These are phyloP conservation scores for Mortierella sp. DNA, from an alignment of 371 early-diverging fungal genomes.

Conservation along the genomic window DNA sequence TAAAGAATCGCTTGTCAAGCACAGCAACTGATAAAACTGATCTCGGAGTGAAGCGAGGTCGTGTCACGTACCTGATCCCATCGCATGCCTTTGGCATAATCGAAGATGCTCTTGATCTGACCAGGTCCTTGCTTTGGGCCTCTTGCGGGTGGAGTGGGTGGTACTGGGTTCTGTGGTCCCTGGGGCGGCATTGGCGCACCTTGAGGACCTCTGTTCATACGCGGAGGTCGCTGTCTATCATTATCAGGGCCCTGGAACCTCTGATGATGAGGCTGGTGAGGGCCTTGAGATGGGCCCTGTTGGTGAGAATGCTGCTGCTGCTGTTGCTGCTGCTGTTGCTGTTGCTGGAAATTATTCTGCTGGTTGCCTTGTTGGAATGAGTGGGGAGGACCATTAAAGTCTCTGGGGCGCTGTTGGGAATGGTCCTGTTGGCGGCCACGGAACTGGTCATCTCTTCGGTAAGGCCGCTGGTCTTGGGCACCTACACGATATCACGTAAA, in stretches of 20 bases:
- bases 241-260: conserved; percentile 38
- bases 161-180: conserved; percentile 2
- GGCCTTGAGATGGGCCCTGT: conserved; percentile 15
- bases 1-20: too few species aligned
- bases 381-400: conserved; percentile 10
- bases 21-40: too few species aligned
- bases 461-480: conserved; percentile 46
- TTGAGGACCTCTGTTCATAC: conserved; percentile 32
- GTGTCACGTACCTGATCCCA: conserved; percentile 43
- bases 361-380: conserved; percentile 6
- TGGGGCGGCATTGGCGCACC: conserved; percentile 17
- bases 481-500: conserved; percentile 15
- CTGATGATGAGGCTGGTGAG: conserved; percentile 22
- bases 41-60: too few species aligned
- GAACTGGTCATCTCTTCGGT: conserved; percentile 41
- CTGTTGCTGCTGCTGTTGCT: conserved; percentile 22
- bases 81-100: conserved; percentile 51
- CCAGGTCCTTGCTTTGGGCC: conserved; percentile 1
- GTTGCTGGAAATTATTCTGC: conserved; percentile 17
- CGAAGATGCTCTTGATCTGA: conserved; percentile 45
- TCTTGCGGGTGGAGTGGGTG: conserved; percentile 9
- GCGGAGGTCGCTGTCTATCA: conserved; percentile 18
- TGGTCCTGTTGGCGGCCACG: conserved; percentile 32
- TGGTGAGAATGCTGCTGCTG: conserved; percentile 19
- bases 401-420: conserved; percentile 32